Evolutionary conservation across 306 rosid species (phyloP).

Genomic region (Acacia confusa): DNA sequence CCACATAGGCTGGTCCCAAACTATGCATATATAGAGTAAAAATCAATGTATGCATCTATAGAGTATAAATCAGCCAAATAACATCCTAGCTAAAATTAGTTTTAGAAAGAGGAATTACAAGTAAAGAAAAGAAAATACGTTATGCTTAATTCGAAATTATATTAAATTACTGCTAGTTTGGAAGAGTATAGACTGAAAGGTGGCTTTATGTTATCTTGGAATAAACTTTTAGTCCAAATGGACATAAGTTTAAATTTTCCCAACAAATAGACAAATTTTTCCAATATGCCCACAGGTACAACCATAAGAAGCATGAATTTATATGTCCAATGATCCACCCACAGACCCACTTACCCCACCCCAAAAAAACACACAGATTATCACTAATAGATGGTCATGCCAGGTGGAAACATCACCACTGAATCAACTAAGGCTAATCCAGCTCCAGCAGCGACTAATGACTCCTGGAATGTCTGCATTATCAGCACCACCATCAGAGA

Average conservation of each 20-base stretch:
- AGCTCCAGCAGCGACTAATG: slow-evolving; percentile 89
- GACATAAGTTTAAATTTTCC: slow-evolving; percentile 5
- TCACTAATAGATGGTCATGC: slow-evolving; percentile 52
- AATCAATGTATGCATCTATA: neutral
- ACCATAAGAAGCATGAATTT: slow-evolving; percentile 25
- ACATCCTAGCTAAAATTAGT: neutral
- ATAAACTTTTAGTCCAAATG: slow-evolving; percentile 5
- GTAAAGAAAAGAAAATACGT: neutral
- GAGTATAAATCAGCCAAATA: neutral
- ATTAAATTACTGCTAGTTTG: neutral
- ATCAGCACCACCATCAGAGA: slow-evolving; percentile 44
- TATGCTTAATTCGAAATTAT: neutral
- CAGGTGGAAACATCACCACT: slow-evolving; percentile 82
- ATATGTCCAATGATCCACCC: slow-evolving; percentile 32
- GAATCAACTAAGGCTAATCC: slow-evolving; percentile 86
- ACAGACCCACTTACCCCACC: slow-evolving; percentile 43
- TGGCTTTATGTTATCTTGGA: neutral
- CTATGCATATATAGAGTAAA: neutral
- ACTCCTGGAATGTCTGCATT: slow-evolving; percentile 88
- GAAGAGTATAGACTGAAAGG: neutral
- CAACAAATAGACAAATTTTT: slow-evolving; percentile 11
- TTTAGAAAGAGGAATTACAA: neutral
- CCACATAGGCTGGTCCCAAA: slow-evolving; percentile 4
- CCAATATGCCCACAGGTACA: slow-evolving; percentile 13
- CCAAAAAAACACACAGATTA: slow-evolving; percentile 40